These are phyloP conservation scores for Ricinus communis DNA, from an alignment of 345 rosid genomes.

Conservation along the genomic window DNA sequence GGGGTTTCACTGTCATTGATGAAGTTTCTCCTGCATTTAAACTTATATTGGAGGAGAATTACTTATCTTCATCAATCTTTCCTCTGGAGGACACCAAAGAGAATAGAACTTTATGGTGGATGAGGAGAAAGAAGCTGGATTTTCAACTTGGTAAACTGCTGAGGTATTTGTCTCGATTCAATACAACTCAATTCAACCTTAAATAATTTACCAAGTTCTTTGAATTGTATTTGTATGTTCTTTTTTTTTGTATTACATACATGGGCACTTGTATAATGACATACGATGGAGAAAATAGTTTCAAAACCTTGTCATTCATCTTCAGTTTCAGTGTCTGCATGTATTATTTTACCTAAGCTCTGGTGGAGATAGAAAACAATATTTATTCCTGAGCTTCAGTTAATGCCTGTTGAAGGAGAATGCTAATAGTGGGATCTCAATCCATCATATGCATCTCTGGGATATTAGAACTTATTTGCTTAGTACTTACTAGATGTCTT, in stretches of 20 bases:
- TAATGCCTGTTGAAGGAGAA: not conserved
- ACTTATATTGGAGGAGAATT: constrained; percentile 72
- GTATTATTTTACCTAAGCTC: not conserved
- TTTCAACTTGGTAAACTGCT: constrained; percentile 59
- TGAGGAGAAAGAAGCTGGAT: constrained; percentile 73
- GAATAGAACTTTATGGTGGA: constrained; percentile 72
- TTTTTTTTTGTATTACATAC: not conserved
- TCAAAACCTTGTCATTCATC: not conserved
- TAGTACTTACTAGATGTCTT: constrained; percentile 14
- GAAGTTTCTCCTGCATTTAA: constrained; percentile 75
- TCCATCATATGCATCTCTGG: constrained; percentile 5
- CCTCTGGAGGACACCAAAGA: constrained; percentile 57
- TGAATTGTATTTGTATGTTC: not conserved
- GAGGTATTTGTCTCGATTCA: constrained; percentile 41
- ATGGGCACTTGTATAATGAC: not conserved
- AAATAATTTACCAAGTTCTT: not conserved
- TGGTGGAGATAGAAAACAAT: not conserved
- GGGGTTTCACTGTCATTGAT: constrained; percentile 72
- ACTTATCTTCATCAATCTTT: constrained; percentile 47
- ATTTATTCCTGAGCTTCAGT: constrained; percentile 2
- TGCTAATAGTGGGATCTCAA: not conserved
- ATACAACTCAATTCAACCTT: not conserved
- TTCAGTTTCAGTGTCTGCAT: not conserved
- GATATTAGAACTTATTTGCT: not conserved
- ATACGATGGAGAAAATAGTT: not conserved